Conservation (phyloP, 306 rosid species). For the Cercis canadensis region DNA sequence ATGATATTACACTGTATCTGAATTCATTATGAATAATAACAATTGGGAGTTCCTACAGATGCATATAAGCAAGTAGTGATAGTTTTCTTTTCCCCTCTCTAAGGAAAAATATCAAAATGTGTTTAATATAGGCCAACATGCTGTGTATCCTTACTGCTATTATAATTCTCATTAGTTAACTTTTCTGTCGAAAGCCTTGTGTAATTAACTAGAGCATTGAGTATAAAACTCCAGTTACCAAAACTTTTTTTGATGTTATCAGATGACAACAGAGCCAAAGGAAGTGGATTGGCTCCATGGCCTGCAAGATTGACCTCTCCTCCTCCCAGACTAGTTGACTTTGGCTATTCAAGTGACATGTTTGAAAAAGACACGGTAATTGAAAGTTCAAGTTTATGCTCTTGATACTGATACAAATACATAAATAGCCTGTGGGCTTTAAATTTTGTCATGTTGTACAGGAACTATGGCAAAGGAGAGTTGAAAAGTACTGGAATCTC, state of each 20-base stretch:
- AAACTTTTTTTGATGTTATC: constrained; percentile 48
- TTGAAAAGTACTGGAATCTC: constrained; percentile 84
- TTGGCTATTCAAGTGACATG: constrained; percentile 85
- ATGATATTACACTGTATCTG: no score
- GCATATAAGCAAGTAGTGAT: neutral
- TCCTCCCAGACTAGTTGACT: constrained; percentile 94
- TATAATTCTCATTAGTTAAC: no score
- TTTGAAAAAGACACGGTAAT: constrained; percentile 88
- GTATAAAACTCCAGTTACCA: constrained; percentile 28
- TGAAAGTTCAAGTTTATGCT: constrained; percentile 25
- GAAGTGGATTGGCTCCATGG: constrained; percentile 95
- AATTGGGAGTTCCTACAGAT: neutral
- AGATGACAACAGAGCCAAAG: constrained; percentile 76
- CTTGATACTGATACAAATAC: constrained; percentile 24
- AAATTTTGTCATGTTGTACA: constrained; percentile 44
- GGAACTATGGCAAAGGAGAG: constrained; percentile 86
- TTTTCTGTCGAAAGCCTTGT: no score
- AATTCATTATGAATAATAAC: no score
- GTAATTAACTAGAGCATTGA: no score
- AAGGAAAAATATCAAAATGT: no score
- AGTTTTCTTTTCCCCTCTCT: no score
- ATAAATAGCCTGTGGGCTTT: constrained; percentile 20
- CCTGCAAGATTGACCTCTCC: constrained; percentile 86
- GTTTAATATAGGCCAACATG: neutral
- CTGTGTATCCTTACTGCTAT: no score